phyloP scores from a whole-genome alignment of 768 basidiomycete species.

The Hemileccinum rubropunctum region DNA sequence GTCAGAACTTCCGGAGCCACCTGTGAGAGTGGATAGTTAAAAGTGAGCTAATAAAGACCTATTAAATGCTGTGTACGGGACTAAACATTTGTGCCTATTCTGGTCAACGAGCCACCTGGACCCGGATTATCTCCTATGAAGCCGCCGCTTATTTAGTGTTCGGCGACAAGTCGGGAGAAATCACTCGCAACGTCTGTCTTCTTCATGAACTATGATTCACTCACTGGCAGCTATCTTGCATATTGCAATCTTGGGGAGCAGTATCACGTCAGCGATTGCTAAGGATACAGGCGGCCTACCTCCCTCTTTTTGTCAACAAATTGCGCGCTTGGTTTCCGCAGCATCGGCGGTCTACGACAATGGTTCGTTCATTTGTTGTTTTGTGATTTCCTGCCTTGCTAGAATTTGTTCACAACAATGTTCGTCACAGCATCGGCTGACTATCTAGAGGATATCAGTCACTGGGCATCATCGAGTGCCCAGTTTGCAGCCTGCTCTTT shows the following conservation, averaged over 20 bases:
- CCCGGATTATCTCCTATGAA: no score
- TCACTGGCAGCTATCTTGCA: not conserved
- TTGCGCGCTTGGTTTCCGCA: slow-evolving; percentile 32
- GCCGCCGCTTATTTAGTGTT: no score
- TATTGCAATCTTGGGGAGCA: not conserved
- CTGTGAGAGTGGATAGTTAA: no score
- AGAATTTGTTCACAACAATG: not conserved
- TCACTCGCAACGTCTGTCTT: no score
- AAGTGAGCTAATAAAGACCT: no score
- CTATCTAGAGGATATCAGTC: slow-evolving; percentile 42
- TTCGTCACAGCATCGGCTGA: slow-evolving; percentile 10
- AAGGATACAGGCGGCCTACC: not conserved
- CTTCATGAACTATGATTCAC: not conserved
- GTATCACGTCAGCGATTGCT: not conserved
- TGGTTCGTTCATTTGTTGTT: slow-evolving; percentile 25
- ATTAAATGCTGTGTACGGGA: no score
- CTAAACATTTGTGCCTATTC: no score
- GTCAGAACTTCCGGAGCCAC: no score
- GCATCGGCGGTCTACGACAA: slow-evolving; percentile 46
- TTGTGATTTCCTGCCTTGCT: not conserved
- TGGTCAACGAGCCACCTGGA: no score
- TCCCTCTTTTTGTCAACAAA: slow-evolving; percentile 33
- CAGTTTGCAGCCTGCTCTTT: slow-evolving; percentile 51
- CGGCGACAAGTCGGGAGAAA: no score
- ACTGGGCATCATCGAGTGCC: slow-evolving; percentile 52